Conservation (phyloP, 371 early-diverging fungal genomes). For the Mucor irregularis region DNA sequence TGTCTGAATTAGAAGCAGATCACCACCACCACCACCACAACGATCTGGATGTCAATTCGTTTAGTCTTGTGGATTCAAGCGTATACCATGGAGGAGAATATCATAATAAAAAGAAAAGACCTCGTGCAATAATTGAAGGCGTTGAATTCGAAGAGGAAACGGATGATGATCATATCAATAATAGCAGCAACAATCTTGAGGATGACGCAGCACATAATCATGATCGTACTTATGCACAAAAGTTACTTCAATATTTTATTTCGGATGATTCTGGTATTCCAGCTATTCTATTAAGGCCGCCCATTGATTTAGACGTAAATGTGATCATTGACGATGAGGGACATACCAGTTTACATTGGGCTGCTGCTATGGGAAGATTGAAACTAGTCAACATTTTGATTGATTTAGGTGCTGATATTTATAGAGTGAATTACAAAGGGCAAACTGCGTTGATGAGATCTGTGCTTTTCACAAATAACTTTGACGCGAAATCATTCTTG, state of each 20-base stretch:
- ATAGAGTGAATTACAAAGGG: conserved; percentile 73
- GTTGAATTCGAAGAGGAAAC: conserved; percentile 3
- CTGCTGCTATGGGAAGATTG: conserved; percentile 83
- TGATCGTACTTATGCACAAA: conserved; percentile 39
- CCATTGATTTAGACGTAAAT: conserved; percentile 71
- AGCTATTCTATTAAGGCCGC: conserved; percentile 51
- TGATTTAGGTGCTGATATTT: conserved; percentile 71
- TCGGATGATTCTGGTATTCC: conserved; percentile 64
- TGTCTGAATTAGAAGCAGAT: too few species aligned
- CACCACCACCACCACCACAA: too few species aligned
- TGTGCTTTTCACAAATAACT: conserved; percentile 83
- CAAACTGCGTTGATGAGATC: conserved; percentile 89
- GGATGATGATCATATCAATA: conserved; percentile 49
- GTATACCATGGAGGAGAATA: too few species aligned
- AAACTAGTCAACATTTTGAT: conserved; percentile 70
- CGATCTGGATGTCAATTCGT: too few species aligned
- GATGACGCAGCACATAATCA: background rate
- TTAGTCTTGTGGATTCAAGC: too few species aligned
- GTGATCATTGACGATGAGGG: conserved; percentile 89
- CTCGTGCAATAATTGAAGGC: conserved; percentile 12
- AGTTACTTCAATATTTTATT: conserved; percentile 58
- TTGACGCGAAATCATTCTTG: conserved; percentile 77
- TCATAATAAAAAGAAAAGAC: conserved; percentile 17
- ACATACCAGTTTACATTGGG: conserved; percentile 93
- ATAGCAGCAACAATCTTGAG: conserved; percentile 8